Percentiles rank a stretch among this genome's conserved stretches.
These are phyloP conservation scores for Teratosphaeria epicoccoides DNA, from an alignment of 2,329 filamentous ascomycete genomes.

Conservation along the genomic window DNA sequence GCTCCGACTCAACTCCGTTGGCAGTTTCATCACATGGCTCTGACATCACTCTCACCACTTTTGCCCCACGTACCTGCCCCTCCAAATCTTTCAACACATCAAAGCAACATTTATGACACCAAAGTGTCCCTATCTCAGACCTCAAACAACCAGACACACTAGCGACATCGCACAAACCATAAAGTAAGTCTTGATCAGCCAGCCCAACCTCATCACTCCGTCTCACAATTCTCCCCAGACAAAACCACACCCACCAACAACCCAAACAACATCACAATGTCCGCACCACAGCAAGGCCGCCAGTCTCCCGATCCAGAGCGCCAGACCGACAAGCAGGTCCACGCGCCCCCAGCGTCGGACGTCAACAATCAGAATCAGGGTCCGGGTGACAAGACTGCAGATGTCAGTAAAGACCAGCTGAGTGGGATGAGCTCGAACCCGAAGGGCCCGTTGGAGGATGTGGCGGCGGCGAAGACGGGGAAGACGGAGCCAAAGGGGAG, in stretches of 20 bases:
- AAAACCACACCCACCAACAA: background rate
- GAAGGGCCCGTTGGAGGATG: constrained; percentile 51
- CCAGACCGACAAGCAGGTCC: constrained; percentile 55
- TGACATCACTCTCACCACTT: background rate
- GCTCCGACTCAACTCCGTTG: background rate
- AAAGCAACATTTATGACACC: background rate
- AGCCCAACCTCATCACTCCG: background rate
- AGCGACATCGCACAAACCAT: background rate
- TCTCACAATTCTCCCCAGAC: background rate
- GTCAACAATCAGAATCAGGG: constrained; percentile 40
- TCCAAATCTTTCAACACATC: background rate
- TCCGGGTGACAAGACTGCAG: constrained; percentile 38
- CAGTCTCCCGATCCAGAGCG: constrained; percentile 66
- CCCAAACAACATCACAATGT: constrained; percentile 46
- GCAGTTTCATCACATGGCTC: background rate
- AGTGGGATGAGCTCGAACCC: constrained; percentile 57
- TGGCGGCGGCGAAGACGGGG: constrained; percentile 49
- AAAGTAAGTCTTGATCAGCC: background rate
- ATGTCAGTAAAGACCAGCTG: constrained; percentile 40
- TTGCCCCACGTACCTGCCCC: background rate
- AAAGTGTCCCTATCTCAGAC: background rate
- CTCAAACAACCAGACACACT: background rate
- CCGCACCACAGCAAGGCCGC: constrained; percentile 51
- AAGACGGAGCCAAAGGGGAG: constrained; percentile 30
- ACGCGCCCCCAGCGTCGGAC: constrained; percentile 48